Conservation (phyloP, 208 protist species). For the Novymonas esmeraldas region DNA sequence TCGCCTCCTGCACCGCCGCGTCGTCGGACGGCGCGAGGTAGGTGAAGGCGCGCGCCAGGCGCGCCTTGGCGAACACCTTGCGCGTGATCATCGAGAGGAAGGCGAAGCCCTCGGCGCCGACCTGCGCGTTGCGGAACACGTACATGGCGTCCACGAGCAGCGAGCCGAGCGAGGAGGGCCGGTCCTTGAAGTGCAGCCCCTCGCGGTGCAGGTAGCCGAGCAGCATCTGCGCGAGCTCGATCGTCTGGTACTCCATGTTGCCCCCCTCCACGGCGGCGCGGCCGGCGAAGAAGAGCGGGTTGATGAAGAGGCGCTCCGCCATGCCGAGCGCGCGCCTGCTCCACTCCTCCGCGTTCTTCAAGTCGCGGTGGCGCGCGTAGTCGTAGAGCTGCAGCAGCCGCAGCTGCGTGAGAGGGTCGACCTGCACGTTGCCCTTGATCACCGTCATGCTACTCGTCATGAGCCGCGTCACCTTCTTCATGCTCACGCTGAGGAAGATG, state of each 20-base stretch:
- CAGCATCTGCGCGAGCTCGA: constrained; percentile 82
- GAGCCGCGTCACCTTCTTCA: constrained; percentile 88
- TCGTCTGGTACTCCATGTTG: constrained; percentile 79
- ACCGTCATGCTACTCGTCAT: constrained; percentile 93
- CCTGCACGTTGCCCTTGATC: constrained; percentile 92
- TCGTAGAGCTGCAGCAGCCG: constrained; percentile 87
- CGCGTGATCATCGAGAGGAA: constrained; percentile 82
- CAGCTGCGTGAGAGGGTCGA: constrained; percentile 85
- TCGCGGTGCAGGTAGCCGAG: constrained; percentile 77
- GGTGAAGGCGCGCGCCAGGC: constrained; percentile 38
- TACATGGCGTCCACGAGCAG: constrained; percentile 79
- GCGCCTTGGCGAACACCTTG: constrained; percentile 63
- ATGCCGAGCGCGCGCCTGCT: constrained; percentile 47
- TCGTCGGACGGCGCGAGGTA: constrained; percentile 42
- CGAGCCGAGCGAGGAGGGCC: constrained; percentile 81
- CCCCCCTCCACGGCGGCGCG: constrained; percentile 56
- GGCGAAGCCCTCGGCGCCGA: constrained; percentile 75
- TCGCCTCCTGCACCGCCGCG: constrained; percentile 50
- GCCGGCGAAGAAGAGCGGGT: constrained; percentile 87
- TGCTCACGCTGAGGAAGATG: constrained; percentile 92
- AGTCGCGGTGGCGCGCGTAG: constrained; percentile 59
- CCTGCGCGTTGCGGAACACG: constrained; percentile 79
- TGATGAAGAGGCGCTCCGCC: constrained; percentile 78
- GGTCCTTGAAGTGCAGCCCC: constrained; percentile 80
- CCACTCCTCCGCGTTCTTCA: constrained; percentile 61